A percentile compares a stretch with the other conserved stretches of the same genome.
Conservation (phyloP, 2,329 filamentous ascomycete species). For the Claviceps monticola region DNA sequence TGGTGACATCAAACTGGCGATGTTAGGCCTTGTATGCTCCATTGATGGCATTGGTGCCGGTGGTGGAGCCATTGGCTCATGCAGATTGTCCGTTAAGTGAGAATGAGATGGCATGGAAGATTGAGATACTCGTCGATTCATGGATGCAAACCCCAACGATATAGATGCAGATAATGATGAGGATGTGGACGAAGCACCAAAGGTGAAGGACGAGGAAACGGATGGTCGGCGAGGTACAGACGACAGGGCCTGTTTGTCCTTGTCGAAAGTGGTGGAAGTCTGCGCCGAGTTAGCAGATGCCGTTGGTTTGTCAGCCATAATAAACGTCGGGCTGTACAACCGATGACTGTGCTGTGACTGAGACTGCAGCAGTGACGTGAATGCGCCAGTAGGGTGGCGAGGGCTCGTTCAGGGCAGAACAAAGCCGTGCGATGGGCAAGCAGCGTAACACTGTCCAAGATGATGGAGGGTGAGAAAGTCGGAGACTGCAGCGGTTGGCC, state of each 20-base stretch:
- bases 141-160: constrained; percentile 6
- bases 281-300: constrained; percentile 8
- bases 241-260: constrained; percentile 7
- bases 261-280: constrained; percentile 17
- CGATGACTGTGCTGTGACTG: constrained; percentile 3
- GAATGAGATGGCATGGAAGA: constrained; percentile 15
- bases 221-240: constrained; percentile 7
- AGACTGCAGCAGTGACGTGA: constrained; percentile 6
- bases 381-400: constrained; percentile 2
- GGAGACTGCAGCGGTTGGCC: not conserved
- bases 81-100: constrained; percentile 9
- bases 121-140: constrained; percentile 8
- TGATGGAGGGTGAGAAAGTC: constrained; percentile 1
- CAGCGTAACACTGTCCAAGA: constrained; percentile 1
- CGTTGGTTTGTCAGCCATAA: constrained; percentile 24
- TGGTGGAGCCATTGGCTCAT: constrained; percentile 18
- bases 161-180: constrained; percentile 6
- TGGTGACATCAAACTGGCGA: constrained; percentile 47
- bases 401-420: not conserved
- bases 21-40: constrained; percentile 29
- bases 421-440: not conserved
- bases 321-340: not conserved
- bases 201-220: constrained; percentile 7
- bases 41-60: constrained; percentile 9
- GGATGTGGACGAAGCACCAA: constrained; percentile 5